A percentile compares a stretch with the other conserved stretches of the same genome.
These are phyloP conservation scores for Blastocystis sp. DNA, from an alignment of 352 stramenopile species.

Conservation along the genomic window DNA sequence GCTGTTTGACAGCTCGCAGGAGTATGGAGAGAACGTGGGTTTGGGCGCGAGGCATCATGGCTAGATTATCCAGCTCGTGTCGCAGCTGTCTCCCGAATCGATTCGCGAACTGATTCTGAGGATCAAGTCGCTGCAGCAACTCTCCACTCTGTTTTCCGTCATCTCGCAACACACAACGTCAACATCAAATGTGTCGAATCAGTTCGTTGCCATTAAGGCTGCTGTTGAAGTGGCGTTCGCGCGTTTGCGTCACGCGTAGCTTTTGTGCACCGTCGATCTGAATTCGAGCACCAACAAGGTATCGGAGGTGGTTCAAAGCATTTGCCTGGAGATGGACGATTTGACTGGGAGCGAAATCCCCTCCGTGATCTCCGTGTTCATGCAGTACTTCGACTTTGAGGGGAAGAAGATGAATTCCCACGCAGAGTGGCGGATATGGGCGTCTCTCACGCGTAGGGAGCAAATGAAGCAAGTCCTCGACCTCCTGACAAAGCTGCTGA, in stretches of 20 bases:
- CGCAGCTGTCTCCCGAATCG: not conserved
- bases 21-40: not conserved
- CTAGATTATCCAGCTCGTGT: not conserved
- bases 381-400: slow-evolving; percentile 61
- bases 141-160: slow-evolving; percentile 48
- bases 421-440: not conserved
- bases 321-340: slow-evolving; percentile 62
- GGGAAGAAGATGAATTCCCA: not conserved
- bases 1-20: not conserved
- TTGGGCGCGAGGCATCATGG: not conserved
- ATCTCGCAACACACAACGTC: slow-evolving; percentile 8
- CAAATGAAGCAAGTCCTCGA: slow-evolving; percentile 63
- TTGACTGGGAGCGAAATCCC: slow-evolving; percentile 4
- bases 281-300: slow-evolving; percentile 24
- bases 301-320: slow-evolving; percentile 37
- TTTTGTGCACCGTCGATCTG: slow-evolving; percentile 22
- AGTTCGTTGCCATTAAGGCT: slow-evolving; percentile 44
- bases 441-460: not conserved
- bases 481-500: slow-evolving; percentile 28
- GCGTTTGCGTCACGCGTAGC: not conserved
- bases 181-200: not conserved
- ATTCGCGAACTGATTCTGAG: slow-evolving; percentile 44
- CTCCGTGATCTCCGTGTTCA: slow-evolving; percentile 1
- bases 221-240: not conserved
- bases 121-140: not conserved